Percentiles rank a stretch among this genome's conserved stretches.
These are phyloP conservation scores for Ilyonectria robusta DNA, from an alignment of 2,329 filamentous ascomycete genomes.

Conservation along the genomic window DNA sequence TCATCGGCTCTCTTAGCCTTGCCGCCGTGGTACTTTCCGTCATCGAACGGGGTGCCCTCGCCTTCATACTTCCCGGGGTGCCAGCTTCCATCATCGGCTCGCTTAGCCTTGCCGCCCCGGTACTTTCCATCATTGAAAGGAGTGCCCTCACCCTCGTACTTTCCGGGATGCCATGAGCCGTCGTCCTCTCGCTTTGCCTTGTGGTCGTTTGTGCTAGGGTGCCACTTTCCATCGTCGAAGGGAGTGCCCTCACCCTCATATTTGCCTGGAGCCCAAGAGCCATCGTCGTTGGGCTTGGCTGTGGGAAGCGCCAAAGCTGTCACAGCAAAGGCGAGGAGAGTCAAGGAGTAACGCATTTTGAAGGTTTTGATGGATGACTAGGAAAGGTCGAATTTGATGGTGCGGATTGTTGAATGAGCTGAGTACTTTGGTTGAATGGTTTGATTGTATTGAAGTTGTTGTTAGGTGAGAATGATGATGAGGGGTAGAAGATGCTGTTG, in stretches of 20 bases:
- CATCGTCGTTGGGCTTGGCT: not conserved
- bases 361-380: not conserved
- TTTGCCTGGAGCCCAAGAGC: constrained; percentile 10
- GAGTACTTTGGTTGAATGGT: too few species aligned
- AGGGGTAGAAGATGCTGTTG: too few species aligned
- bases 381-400: not conserved
- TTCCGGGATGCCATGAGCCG: constrained; percentile 25
- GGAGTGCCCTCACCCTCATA: not conserved
- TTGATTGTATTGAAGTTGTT: too few species aligned
- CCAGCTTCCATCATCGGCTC: constrained; percentile 12
- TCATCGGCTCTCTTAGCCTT: constrained; percentile 16
- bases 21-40: not conserved
- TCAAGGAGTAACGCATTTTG: not conserved
- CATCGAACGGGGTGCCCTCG: not conserved
- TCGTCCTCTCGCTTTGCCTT: constrained; percentile 17
- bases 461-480: too few species aligned
- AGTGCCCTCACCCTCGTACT: constrained; percentile 35
- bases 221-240: not conserved
- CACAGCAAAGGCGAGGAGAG: not conserved
- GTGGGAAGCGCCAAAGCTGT: not conserved
- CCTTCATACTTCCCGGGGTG: constrained; percentile 15
- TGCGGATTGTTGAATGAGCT: not conserved
- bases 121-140: constrained; percentile 11
- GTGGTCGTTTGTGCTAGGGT: not conserved
- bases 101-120: not conserved